Base-by-base conservation (phyloP, 2,329 filamentous ascomycete genomes). In the Stachybotrys elegans region DNA sequence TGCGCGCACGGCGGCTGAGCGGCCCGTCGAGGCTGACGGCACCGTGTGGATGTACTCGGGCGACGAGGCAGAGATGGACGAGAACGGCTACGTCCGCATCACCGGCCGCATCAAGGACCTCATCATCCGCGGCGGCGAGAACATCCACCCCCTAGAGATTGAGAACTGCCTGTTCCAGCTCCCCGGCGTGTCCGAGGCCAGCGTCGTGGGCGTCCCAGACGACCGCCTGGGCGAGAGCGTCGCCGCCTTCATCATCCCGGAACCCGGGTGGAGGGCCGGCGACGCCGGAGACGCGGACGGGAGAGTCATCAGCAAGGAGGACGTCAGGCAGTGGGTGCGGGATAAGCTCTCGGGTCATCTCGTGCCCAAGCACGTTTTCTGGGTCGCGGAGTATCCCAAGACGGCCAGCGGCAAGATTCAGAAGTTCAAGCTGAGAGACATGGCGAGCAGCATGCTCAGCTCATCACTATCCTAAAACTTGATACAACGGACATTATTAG, bases 341-440 rank as follows among this genome's bases (percentile, higher is more conserved):
- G 68, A 73, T 45, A 79, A 75, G 40, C 63, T 97, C 49, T 79
- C 76, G 22, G 81, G 79, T 51, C 87, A 92, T 64, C 79, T 96
- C 59, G 88, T 88, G 42, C 92, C 92, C 0, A 93, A 87, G 65
- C 81, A 92, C 60, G 78, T 97, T n/a, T 95, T 95, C 60, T 95
- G 87, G 78, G 73, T 87, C 0, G 75, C 83, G 1, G 79, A 82
- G n/a, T 94, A 88, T 61, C 92, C 92, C 17, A 96, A 95, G 76
- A 98, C 93, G 27, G 87, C 90, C 6, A 95, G 89, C 62, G 92
- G 92, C 20, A 98, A 98, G 78, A 91, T 97, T 44, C 89, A 95
- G 69, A 96, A 97, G 70, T 96, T 86, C 62, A 92, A 85, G 69
- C 63, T 97, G 56, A 78, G 80, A 57, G 85, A 90, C 14, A 69